phyloP scores from a whole-genome alignment of 495 filamentous ascomycete genomes.

The Hypoxylon trugodes region DNA sequence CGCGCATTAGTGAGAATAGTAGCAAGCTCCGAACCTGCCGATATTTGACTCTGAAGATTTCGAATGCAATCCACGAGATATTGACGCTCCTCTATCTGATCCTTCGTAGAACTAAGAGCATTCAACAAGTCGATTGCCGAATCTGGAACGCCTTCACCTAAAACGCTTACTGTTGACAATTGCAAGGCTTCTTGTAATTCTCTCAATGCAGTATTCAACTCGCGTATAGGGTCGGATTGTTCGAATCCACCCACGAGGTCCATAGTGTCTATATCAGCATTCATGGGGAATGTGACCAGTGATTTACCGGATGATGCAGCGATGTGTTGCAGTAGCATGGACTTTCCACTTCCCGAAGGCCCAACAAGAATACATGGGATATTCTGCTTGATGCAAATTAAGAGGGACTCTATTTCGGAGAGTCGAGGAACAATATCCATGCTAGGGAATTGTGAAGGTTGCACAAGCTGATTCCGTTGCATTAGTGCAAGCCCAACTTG shows the following conservation, averaged over 20 bases:
- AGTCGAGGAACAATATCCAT: slow-evolving; percentile 68
- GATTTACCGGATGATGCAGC: slow-evolving; percentile 77
- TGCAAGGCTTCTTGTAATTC: slow-evolving; percentile 65
- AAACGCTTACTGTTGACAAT: slow-evolving; percentile 57
- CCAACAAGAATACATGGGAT: slow-evolving; percentile 92
- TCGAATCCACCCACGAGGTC: slow-evolving; percentile 97
- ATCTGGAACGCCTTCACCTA: slow-evolving; percentile 54
- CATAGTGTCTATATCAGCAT: slow-evolving; percentile 94
- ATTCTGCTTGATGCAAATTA: slow-evolving; percentile 84
- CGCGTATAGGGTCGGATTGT: slow-evolving; percentile 82
- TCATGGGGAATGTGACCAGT: slow-evolving; percentile 81
- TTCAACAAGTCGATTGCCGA: slow-evolving; percentile 55
- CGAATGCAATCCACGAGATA: slow-evolving; percentile 46
- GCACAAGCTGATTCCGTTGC: slow-evolving; percentile 63
- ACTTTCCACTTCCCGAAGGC: slow-evolving; percentile 86
- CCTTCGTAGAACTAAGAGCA: slow-evolving; percentile 39
- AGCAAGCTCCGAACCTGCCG: slow-evolving; percentile 40
- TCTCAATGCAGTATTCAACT: slow-evolving; percentile 62
- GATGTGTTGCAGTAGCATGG: slow-evolving; percentile 76
- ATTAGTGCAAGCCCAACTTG: slow-evolving; percentile 85
- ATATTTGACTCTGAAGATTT: slow-evolving; percentile 34
- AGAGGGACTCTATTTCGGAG: slow-evolving; percentile 79
- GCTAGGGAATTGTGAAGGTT: slow-evolving; percentile 61
- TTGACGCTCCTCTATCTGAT: slow-evolving; percentile 41
- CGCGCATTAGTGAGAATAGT: slow-evolving; percentile 43